Evolutionary conservation across 345 rosid species (phyloP).

Genomic region (Euphorbia lathyris): DNA sequence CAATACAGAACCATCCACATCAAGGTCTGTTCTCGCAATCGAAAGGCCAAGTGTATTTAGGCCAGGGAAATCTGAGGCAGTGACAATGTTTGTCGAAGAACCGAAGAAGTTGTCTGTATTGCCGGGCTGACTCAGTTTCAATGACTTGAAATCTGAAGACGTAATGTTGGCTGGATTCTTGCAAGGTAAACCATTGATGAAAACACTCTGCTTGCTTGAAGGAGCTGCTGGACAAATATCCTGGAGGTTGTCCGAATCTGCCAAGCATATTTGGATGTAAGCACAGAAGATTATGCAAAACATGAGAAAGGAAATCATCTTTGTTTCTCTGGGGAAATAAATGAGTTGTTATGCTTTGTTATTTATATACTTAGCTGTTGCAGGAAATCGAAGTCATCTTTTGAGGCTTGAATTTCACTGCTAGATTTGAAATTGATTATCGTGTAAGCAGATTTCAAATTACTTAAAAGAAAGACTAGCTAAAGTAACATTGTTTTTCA

Average conservation of each 20-base stretch:
- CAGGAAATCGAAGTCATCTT: constrained; percentile 21
- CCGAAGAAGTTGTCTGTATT: constrained; percentile 51
- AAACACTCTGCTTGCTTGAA: constrained; percentile 28
- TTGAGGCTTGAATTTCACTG: constrained; percentile 47
- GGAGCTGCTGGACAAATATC: constrained; percentile 65
- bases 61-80: constrained; percentile 72
- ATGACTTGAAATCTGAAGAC: constrained; percentile 68
- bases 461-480: constrained; percentile 42
- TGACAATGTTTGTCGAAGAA: constrained; percentile 43
- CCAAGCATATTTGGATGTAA: constrained; percentile 25
- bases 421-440: constrained; percentile 37
- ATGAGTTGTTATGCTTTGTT: constrained; percentile 8
- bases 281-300: constrained; percentile 22
- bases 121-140: constrained; percentile 43
- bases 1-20: constrained; percentile 48
- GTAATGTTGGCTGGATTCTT: constrained; percentile 44
- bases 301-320: constrained; percentile 34
- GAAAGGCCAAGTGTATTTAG: constrained; percentile 85
- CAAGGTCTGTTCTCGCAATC: constrained; percentile 64
- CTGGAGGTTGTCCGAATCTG: constrained; percentile 53
- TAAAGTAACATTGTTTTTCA: background rate
- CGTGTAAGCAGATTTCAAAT: constrained; percentile 29
- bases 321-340: constrained; percentile 11
- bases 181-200: constrained; percentile 80
- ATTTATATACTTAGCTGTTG: constrained; percentile 23